Evolutionary conservation across 257 asterid species (phyloP).

Genomic region (Eustoma russellianum): DNA sequence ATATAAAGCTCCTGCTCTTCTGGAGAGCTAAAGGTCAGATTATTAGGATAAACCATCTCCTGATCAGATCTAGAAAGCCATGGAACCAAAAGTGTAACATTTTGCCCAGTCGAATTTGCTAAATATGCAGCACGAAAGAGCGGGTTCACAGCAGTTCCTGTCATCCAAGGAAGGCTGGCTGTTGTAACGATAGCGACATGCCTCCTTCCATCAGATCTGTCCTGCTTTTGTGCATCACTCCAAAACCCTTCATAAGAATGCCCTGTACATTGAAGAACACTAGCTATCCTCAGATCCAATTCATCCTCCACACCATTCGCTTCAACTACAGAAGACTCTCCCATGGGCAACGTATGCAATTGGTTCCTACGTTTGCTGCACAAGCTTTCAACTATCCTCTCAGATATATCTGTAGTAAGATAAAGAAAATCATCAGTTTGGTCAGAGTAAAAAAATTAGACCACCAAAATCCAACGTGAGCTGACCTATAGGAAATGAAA

Average conservation of each 20-base stretch:
- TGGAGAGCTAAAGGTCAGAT: constrained; percentile 73
- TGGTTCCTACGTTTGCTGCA: constrained; percentile 77
- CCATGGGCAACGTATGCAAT: constrained; percentile 58
- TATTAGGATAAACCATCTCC: constrained; percentile 90
- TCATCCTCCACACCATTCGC: constrained; percentile 64
- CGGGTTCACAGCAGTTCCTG: constrained; percentile 97
- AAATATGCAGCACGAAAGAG: constrained; percentile 95
- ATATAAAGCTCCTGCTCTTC: constrained; percentile 90
- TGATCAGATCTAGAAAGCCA: constrained; percentile 98
- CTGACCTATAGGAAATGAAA: too few species aligned
- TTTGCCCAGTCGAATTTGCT: constrained; percentile 73
- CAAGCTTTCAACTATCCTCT: constrained; percentile 87
- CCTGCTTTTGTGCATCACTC: constrained; percentile 50
- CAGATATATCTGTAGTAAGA: constrained; percentile 61
- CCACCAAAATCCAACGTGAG: neutral
- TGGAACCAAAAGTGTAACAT: constrained; percentile 92
- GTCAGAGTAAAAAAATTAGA: too few species aligned
- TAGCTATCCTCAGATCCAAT: too few species aligned
- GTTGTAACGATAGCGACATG: constrained; percentile 96
- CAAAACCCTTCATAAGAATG: constrained; percentile 83
- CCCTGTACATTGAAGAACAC: too few species aligned
- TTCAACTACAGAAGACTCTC: constrained; percentile 59
- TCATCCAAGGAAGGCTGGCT: constrained; percentile 99
- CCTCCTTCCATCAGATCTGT: constrained; percentile 52
- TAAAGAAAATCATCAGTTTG: neutral